Conservation (phyloP, 179 eudicot species). For the Spinacia oleracea region DNA sequence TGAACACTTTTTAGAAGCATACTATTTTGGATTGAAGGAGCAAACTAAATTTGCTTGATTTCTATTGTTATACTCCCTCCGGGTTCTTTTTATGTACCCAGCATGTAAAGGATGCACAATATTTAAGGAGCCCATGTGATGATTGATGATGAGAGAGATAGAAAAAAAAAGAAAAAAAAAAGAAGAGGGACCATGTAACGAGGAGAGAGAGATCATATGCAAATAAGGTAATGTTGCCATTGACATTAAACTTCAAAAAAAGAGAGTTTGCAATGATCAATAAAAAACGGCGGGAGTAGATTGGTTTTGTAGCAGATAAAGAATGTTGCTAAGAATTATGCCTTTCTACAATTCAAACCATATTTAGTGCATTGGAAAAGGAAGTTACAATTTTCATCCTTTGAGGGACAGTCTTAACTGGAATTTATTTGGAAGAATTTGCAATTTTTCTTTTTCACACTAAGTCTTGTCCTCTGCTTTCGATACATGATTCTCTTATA, state of each 20-base stretch:
- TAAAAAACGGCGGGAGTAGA: not conserved
- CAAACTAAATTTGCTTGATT: not conserved
- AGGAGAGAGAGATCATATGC: no score
- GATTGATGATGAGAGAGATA: no score
- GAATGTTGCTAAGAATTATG: not conserved
- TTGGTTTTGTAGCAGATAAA: not conserved
- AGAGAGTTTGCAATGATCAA: no score
- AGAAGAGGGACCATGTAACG: no score
- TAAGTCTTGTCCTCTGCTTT: not conserved
- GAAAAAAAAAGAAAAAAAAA: not conserved
- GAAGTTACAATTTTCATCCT: not conserved
- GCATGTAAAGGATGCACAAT: no score
- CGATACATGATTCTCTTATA: not conserved
- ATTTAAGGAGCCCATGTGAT: no score
- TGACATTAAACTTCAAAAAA: no score
- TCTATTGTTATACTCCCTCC: not conserved
- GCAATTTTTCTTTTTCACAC: not conserved
- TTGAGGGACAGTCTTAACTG: not conserved
- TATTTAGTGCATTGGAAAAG: not conserved
- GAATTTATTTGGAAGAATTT: not conserved
- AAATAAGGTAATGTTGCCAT: no score
- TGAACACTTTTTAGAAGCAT: not conserved
- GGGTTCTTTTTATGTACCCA: no score
- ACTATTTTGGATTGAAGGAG: not conserved
- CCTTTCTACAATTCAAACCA: not conserved